Percentiles rank a stretch among this genome's conserved stretches.
Conservation (phyloP, 73 alveolate species). For the Halteria grandinella region DNA sequence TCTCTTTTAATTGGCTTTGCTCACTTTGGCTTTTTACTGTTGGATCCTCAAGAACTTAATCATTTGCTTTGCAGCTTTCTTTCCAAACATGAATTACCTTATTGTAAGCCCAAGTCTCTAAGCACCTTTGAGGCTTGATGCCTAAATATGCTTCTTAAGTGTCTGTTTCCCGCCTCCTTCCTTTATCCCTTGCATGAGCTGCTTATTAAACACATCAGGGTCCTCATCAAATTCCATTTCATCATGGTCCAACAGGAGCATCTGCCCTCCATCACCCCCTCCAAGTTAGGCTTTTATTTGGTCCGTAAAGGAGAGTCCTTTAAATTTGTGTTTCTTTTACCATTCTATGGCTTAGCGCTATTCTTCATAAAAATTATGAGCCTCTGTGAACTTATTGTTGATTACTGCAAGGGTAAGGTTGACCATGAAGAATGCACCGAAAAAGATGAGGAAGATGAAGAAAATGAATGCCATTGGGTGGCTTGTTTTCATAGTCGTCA, state of each 20-base stretch:
- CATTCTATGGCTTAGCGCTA: background rate
- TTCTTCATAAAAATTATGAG: background rate
- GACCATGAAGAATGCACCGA: conserved; percentile 87
- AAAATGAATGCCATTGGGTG: conserved; percentile 69
- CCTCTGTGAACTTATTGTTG: conserved; percentile 78
- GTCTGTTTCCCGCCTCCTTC: background rate
- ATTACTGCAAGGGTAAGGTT: conserved; percentile 92
- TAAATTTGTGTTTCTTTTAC: too few species aligned
- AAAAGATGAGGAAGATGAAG: conserved; percentile 76
- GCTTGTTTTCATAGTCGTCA: conserved; percentile 72
- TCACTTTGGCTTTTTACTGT: too few species aligned
- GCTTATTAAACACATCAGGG: background rate
- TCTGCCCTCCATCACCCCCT: too few species aligned
- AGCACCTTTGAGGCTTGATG: too few species aligned
- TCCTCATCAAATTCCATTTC: background rate
- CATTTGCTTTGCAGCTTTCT: conserved; percentile 32
- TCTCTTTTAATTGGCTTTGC: too few species aligned
- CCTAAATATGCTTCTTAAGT: too few species aligned
- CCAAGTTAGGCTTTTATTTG: too few species aligned
- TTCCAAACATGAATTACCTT: background rate
- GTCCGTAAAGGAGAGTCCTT: too few species aligned
- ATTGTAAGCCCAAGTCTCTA: conserved; percentile 4
- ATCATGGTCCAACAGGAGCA: too few species aligned
- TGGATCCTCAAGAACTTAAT: conserved; percentile 12
- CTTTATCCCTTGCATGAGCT: background rate